Conservation (phyloP, 179 eudicot species). For the Heliamphora pulchella region DNA sequence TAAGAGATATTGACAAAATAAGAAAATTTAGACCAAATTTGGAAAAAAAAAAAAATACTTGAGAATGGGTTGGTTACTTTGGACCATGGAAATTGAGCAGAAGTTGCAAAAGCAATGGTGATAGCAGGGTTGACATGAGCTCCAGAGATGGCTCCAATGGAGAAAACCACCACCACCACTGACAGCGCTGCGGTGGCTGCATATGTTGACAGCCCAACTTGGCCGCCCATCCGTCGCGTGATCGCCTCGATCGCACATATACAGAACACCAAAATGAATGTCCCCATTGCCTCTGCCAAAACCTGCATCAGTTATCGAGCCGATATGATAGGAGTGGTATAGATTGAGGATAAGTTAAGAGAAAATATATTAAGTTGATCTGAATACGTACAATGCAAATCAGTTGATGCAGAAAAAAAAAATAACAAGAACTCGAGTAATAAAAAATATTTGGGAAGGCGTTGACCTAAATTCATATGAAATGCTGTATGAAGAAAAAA, state of each 20-base stretch:
- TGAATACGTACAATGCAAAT: too few species aligned
- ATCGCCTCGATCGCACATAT: conserved; percentile 63
- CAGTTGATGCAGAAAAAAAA: too few species aligned
- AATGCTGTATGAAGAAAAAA: too few species aligned
- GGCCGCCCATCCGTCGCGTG: conserved; percentile 35
- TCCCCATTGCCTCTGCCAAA: conserved; percentile 60
- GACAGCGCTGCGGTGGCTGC: conserved; percentile 71
- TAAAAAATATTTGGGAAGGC: too few species aligned
- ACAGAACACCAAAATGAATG: conserved; percentile 64
- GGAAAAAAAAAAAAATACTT: not conserved
- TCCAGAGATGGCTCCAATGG: conserved; percentile 64
- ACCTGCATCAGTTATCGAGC: conserved; percentile 32
- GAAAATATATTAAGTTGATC: too few species aligned
- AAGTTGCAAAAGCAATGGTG: conserved; percentile 75
- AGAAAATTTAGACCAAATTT: not conserved
- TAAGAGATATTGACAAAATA: not conserved
- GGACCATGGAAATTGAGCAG: conserved; percentile 76
- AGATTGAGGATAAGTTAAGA: too few species aligned
- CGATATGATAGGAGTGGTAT: too few species aligned
- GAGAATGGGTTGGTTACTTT: conserved; percentile 33
- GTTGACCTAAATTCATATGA: too few species aligned
- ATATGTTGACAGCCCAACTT: conserved; percentile 58
- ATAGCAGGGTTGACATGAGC: conserved; percentile 92
- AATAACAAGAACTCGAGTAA: too few species aligned
- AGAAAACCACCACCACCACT: conserved; percentile 53